Evolutionary conservation across 2,329 filamentous ascomycete species (phyloP), one percentile per base, ranked within the genome.

Genomic region (Paecilomyces niveus): DNA sequence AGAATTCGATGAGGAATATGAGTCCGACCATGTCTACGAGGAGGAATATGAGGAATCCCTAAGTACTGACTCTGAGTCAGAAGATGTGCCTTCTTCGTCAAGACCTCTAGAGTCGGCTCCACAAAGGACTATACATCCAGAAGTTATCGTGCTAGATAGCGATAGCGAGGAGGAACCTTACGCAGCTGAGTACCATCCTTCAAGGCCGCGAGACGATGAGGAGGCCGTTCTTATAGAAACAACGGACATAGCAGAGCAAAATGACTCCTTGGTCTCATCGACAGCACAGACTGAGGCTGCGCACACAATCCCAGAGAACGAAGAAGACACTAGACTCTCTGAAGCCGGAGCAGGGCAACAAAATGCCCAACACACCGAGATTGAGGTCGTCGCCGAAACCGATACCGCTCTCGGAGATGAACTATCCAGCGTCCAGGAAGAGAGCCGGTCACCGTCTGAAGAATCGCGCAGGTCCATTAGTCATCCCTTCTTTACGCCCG

Each of bases 81-180:
- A 60, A 29, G 59, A 59, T 1, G 60, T 3, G 22, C 1, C 49
- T 3, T 32, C 35, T 33, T 51, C 56, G 18, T 32, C 31, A 31
- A 35, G 52, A 18, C 54, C 58, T 31, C 57, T 55, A 50, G 54
- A 45, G 13, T 58, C 57, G 32, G 33, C 58, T 18, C 24, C 58
- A 8, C 58, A 59, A 22, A 64, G 58, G 53, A 63, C 53, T 4
- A 57, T 59, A 1, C 63, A 68, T 15, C 67, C 67, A 15, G 75
- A 77, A 60, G 59, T 77, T 39, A 76, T 77, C 55, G 71, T 76
- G 26, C 52, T 77, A 13, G 75, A 76, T 58, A 76, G 74, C 58
- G 75, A 76, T 57, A 76, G 73, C 57, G 73, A 76, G 31, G 71
- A 75, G 55, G 74, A 76, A 55, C 62, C 63, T 10, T 15, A 58